phyloP scores from a whole-genome alignment of 192 early-diverging fungal genomes.

The Podila clonocystis region DNA sequence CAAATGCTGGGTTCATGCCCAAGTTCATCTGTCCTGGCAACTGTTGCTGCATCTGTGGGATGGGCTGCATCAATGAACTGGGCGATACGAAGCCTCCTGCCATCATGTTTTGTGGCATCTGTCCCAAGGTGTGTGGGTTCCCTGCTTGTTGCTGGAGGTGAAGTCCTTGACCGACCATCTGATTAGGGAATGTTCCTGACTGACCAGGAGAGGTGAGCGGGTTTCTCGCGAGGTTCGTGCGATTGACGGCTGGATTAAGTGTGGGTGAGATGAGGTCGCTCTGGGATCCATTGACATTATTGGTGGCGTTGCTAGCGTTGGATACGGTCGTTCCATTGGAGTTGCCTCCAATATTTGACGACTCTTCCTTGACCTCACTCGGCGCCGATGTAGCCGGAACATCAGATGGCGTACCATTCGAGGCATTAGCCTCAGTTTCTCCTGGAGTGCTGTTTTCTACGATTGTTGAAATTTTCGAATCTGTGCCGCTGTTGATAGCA shows the following conservation, averaged over 20 bases:
- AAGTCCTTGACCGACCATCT: constrained; percentile 14
- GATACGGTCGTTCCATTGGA: not conserved
- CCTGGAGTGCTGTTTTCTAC: no score
- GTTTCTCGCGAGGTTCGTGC: constrained; percentile 31
- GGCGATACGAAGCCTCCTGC: constrained; percentile 41
- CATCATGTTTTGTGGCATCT: constrained; percentile 24
- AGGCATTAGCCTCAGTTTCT: no score
- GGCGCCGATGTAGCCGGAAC: not conserved
- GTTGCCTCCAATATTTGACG: constrained; percentile 3
- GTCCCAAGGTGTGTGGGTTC: constrained; percentile 24
- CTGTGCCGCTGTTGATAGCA: not conserved
- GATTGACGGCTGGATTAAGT: constrained; percentile 36
- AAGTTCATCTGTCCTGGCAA: constrained; percentile 36
- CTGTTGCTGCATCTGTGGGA: constrained; percentile 20
- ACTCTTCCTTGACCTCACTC: constrained; percentile 29
- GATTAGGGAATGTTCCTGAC: constrained; percentile 27
- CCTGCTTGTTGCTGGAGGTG: constrained; percentile 27
- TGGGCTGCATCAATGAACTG: constrained; percentile 30
- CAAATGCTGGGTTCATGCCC: constrained; percentile 26
- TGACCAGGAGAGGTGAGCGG: constrained; percentile 30
- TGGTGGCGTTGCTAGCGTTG: not conserved
- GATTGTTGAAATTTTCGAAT: no score
- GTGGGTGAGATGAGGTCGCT: constrained; percentile 39
- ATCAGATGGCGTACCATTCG: no score
- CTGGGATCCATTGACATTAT: not conserved